Percentiles rank a stretch among this genome's conserved stretches.
These are phyloP conservation scores for Pulicaria dysenterica DNA, from an alignment of 129 eudicot genomes.

Conservation along the genomic window DNA sequence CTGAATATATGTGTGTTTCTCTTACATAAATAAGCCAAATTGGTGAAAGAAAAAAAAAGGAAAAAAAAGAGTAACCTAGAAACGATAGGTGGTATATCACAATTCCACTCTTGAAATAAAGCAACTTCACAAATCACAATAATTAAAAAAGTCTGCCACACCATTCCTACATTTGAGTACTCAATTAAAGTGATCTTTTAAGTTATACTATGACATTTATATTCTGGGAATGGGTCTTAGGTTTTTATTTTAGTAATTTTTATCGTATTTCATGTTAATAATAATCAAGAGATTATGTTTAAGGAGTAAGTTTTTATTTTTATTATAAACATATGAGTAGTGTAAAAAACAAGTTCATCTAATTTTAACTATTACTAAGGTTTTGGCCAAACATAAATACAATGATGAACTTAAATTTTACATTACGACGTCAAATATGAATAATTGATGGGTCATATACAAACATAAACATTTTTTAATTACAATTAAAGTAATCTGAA, in stretches of 20 bases:
- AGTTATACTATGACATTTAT: not conserved
- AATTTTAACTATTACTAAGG: no score
- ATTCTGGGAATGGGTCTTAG: not conserved
- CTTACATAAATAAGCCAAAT: not conserved
- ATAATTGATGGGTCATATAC: no score
- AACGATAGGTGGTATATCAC: slow-evolving; percentile 33
- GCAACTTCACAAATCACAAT: slow-evolving; percentile 27
- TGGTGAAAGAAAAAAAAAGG: slow-evolving; percentile 26
- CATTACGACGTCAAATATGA: no score
- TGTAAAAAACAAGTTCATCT: no score
- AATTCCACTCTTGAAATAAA: slow-evolving; percentile 38
- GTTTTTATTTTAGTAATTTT: not conserved
- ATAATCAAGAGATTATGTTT: no score
- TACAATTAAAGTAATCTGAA: no score
- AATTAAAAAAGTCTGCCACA: slow-evolving; percentile 29
- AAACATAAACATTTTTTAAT: no score
- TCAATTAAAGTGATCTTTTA: slow-evolving; percentile 13
- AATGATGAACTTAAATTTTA: no score
- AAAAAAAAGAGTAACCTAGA: slow-evolving; percentile 21
- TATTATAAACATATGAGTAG: no score
- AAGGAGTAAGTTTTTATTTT: no score
- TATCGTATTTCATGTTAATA: not conserved
- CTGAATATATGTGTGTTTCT: not conserved
- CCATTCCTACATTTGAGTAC: slow-evolving; percentile 30
- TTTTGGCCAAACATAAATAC: no score